These are phyloP conservation scores for Phytophthora pseudosyringae DNA, from an alignment of 352 stramenopile species.

Conservation along the genomic window DNA sequence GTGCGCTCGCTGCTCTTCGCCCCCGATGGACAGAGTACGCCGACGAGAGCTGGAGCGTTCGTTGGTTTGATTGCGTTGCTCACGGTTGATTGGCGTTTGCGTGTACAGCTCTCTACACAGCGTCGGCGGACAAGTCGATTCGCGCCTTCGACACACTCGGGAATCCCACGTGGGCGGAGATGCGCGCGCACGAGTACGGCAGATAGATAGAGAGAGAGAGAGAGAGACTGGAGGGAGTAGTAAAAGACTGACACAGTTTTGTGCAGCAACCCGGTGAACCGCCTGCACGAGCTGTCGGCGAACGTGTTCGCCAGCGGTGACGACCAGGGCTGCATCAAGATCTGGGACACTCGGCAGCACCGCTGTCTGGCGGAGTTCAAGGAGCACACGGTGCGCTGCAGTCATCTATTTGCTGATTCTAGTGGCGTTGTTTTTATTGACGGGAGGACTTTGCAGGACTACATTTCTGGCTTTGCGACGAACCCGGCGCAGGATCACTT, in stretches of 20 bases:
- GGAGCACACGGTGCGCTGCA: conserved; percentile 79
- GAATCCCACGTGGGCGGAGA: conserved; percentile 80
- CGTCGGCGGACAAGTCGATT: conserved; percentile 82
- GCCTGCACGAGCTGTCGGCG: conserved; percentile 69
- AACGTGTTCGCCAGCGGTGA: conserved; percentile 83
- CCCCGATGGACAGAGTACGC: conserved; percentile 78
- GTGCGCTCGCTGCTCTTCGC: conserved; percentile 74
- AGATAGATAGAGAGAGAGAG: neutral
- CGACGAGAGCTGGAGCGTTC: neutral
- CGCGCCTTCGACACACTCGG: conserved; percentile 82
- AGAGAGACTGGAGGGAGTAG: neutral
- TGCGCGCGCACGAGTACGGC: conserved; percentile 78
- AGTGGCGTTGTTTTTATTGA: neutral
- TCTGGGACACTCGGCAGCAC: conserved; percentile 88
- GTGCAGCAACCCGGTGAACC: conserved; percentile 71
- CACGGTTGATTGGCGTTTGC: conserved; percentile 10
- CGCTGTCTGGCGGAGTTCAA: conserved; percentile 91
- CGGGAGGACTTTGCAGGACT: conserved; percentile 66
- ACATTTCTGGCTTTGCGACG: conserved; percentile 93
- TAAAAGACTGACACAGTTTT: conserved; percentile 10
- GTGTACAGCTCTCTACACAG: conserved; percentile 72
- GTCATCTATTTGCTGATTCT: neutral
- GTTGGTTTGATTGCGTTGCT: conserved; percentile 9
- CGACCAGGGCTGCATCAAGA: conserved; percentile 86
- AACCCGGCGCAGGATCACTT: conserved; percentile 86